Conservation (phyloP, 116 monocot genomes). For the Dioscorea cayenensis region DNA sequence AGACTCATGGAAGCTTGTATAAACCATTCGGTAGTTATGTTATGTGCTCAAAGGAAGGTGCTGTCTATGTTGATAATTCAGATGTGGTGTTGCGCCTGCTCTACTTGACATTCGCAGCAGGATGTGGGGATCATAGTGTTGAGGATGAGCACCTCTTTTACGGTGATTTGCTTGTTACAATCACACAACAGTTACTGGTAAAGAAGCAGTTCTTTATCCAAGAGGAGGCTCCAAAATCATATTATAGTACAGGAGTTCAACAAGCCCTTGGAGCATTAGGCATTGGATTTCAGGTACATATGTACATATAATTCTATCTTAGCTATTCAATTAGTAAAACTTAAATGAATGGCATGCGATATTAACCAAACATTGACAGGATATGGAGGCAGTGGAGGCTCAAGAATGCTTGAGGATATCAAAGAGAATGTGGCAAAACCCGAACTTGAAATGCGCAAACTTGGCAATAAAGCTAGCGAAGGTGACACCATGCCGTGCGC, state of each 20-base stretch:
- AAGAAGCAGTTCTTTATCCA: conserved; percentile 6
- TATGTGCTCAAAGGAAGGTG: conserved; percentile 39
- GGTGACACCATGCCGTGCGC: conserved; percentile 41
- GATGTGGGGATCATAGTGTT: background rate
- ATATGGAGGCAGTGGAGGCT: conserved; percentile 21
- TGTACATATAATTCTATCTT: background rate
- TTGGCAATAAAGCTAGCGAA: conserved; percentile 35
- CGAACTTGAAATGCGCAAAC: conserved; percentile 30
- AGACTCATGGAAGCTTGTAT: conserved; percentile 9
- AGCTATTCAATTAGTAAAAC: background rate
- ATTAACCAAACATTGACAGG: conserved; percentile 12
- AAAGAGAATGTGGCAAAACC: conserved; percentile 17
- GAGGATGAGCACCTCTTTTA: conserved; percentile 31
- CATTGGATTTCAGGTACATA: conserved; percentile 24
- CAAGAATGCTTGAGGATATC: conserved; percentile 33
- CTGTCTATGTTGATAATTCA: conserved; percentile 33
- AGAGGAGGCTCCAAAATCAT: conserved; percentile 7
- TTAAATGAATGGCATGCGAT: background rate
- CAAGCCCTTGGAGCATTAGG: conserved; percentile 44
- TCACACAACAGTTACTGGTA: conserved; percentile 16
- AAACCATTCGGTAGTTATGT: conserved; percentile 44
- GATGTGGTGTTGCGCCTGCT: conserved; percentile 23
- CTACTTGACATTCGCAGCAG: conserved; percentile 26
- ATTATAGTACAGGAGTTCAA: conserved; percentile 23
- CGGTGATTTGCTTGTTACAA: conserved; percentile 20